These are phyloP conservation scores for Platanus orientalis DNA, from an alignment of 164 flowering plant genomes.

Conservation along the genomic window DNA sequence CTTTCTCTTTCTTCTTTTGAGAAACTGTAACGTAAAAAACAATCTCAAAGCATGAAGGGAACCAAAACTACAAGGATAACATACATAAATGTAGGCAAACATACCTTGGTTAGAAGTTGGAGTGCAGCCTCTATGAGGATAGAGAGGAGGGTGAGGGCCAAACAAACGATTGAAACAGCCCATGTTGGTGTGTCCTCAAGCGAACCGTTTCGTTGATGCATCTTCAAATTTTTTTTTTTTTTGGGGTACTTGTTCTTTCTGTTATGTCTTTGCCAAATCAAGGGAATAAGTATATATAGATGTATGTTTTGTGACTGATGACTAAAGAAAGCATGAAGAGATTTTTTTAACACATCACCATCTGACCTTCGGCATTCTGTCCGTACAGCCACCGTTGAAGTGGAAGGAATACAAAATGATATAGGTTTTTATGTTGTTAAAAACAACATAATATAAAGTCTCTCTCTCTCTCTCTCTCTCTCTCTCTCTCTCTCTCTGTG, in stretches of 20 bases:
- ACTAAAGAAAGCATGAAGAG: too few relatives aligned
- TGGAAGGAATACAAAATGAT: too few relatives aligned
- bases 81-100: not conserved
- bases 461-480: too few relatives aligned
- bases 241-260: not conserved
- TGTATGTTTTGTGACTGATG: too few relatives aligned
- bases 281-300: too few relatives aligned
- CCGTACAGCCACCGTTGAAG: too few relatives aligned
- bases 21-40: slow-evolving; percentile 9
- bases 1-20: slow-evolving; percentile 32
- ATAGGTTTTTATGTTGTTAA: too few relatives aligned
- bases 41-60: not conserved
- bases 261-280: not conserved
- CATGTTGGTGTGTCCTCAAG: slow-evolving; percentile 58
- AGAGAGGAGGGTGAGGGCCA: slow-evolving; percentile 37
- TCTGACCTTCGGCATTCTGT: too few relatives aligned
- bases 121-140: slow-evolving; percentile 40
- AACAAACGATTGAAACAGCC: slow-evolving; percentile 56
- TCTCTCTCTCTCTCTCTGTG: too few relatives aligned
- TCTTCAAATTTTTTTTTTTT: not conserved
- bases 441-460: too few relatives aligned
- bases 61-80: not conserved
- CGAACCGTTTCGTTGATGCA: slow-evolving; percentile 5
- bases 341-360: too few relatives aligned
- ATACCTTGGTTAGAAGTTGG: slow-evolving; percentile 43